Evolutionary conservation across 1,139 yeast species (phyloP), one percentile per base, ranked within the genome.

Genomic region (Fermentozyma sake): DNA sequence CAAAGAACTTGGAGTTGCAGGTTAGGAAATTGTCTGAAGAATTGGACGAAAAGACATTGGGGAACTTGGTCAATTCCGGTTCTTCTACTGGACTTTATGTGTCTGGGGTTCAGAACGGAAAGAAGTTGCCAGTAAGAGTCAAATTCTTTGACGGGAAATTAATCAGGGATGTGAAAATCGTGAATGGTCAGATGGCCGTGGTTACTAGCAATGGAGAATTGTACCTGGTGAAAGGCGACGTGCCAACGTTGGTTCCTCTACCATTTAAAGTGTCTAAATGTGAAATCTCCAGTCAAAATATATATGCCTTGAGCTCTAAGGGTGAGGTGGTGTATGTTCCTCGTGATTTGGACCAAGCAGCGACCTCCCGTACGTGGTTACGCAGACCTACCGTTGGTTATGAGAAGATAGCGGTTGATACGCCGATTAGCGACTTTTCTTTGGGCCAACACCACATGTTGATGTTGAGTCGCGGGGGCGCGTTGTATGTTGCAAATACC

Each of bases 191-290:
- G 6, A 64, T 79, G 14, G 82, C 76, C 3, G 78, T 77, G 1
- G 78, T 93, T 13, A 72, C 79, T 35, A 70, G 69, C 1, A 69
- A 71, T 14, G 97, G 97, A n/a, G 73, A 79, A 43, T 67, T 85
- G 13, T 78, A 75, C 33, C 84, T 80, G 47, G 70, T 68, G 6
- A 22, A 31, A 26, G 23, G 38, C 30, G 27, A 38, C 20, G 36
- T 37, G 16, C 64, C 60, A 3, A 35, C 41, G 18, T 32, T 42
- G 31, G 37, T 65, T 2, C 46, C 50, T 14, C 42, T 63, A 14
- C 72, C 79, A 2, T 39, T 61, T 30, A 56, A 60, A 20, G 79
- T 76, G 10, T 63, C 68, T 35, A 61, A 70, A 30, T 76, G 73
- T 9, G 58, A 61, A 29, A 55, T 79, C 13, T 72, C 87, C 4